Conservation (phyloP, 495 filamentous ascomycete species). For the Pyrenopolyporus hunteri region DNA sequence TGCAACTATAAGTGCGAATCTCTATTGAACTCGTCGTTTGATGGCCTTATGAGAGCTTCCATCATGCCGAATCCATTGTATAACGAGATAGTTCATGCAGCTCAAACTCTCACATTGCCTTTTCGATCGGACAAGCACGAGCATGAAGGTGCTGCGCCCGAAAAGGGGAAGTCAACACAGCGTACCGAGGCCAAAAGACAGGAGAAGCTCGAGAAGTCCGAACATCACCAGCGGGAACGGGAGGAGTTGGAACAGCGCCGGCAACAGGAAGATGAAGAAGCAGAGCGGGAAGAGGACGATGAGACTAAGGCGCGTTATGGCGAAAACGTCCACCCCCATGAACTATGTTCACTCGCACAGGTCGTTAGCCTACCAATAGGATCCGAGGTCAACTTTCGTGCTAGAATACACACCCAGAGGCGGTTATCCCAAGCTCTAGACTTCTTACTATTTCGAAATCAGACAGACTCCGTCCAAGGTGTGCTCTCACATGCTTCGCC, state of each 20-base stretch:
- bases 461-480: constrained; percentile 75
- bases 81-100: background rate
- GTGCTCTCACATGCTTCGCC: constrained; percentile 59
- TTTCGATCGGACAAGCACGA: constrained; percentile 11
- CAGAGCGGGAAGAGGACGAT: constrained; percentile 45
- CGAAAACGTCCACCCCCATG: constrained; percentile 39
- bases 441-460: constrained; percentile 77
- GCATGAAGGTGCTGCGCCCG: background rate
- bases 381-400: constrained; percentile 71
- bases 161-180: constrained; percentile 16
- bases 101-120: background rate
- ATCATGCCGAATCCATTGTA: constrained; percentile 5
- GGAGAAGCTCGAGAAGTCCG: constrained; percentile 42
- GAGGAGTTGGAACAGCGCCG: constrained; percentile 51
- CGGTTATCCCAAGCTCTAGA: constrained; percentile 77
- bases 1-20: background rate
- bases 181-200: constrained; percentile 20
- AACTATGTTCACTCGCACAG: constrained; percentile 21
- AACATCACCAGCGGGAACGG: constrained; percentile 45
- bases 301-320: constrained; percentile 62
- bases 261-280: constrained; percentile 40
- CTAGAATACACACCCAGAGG: constrained; percentile 75
- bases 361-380: constrained; percentile 1
- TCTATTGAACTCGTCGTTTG: background rate
- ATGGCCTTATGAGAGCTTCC: background rate